Evolutionary conservation across 495 filamentous ascomycete species (phyloP), one percentile per base, ranked within the genome.

Genomic region (Annulohypoxylon moriforme): DNA sequence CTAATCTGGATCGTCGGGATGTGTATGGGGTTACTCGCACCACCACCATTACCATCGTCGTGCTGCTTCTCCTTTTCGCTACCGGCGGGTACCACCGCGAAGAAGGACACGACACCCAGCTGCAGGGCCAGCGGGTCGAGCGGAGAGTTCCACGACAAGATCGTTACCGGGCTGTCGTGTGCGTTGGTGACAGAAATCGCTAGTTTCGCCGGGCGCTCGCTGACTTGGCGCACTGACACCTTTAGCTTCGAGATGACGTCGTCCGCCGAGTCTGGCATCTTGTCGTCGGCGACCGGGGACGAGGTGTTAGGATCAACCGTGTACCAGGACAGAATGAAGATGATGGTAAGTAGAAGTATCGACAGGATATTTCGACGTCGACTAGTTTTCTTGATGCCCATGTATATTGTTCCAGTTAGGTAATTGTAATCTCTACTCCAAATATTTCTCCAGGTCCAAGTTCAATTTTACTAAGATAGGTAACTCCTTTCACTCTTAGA

Each of bases 81-180:
- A 25, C 69, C 77, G 9, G 73, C 76, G 49, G 83, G 82, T 31
- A 74, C 71, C 14, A 4, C 6, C 1, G 33, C 0, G 33, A 36
- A 36, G 29, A 86, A 75, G 9, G 80, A 73, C 52, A 88, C 78
- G 13, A 87, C 74, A 27, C 85, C 84, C 9, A 86, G 74, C 20
- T 82, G 69, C 24, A 81, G 75, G 9, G 85, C 86, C 27, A 78
- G 62, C 4, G 79, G 67, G 64, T 88, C 86, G 8, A 88, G 71
- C 5, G 86, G 86, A 4, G 82, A 82, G 52, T 80, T 75, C 83
- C 83, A 88, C 38, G 70, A 76, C 11, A 88, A 76, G 16, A 89
- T 46, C 1, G 85, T 87, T 13, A 87, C 74, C 27, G 85, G 78
- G 8, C 73, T 36, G 0, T 71, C 49, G 29, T 78, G 74, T 1